A percentile compares a stretch with the other conserved stretches of the same genome.
These are phyloP conservation scores for Leptographium galeiforme DNA, from an alignment of 2,329 filamentous ascomycete species.

Conservation along the genomic window DNA sequence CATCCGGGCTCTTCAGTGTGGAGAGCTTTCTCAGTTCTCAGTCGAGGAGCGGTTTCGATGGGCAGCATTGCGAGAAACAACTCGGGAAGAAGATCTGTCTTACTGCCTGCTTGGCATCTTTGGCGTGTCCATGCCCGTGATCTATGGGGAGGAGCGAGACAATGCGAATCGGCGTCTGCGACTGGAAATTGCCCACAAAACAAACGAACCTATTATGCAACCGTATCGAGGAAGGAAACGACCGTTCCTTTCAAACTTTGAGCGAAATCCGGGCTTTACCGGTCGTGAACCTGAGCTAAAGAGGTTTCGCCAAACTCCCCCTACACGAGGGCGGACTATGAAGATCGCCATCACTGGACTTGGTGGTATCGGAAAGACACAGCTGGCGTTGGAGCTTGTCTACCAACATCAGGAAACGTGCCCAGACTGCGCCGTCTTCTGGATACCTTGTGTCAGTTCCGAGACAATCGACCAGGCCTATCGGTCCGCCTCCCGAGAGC, in stretches of 20 bases:
- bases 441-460: conserved; percentile 20
- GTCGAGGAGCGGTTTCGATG: conserved; percentile 14
- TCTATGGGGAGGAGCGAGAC: conserved; percentile 10
- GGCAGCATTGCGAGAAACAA: conserved; percentile 6
- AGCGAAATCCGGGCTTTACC: conserved; percentile 15
- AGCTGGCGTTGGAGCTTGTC: conserved; percentile 23
- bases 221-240: neutral
- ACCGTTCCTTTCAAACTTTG: conserved; percentile 12
- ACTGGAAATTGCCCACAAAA: conserved; percentile 1
- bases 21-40: conserved; percentile 9
- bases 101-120: conserved; percentile 13
- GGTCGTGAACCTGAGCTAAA: conserved; percentile 11
- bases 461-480: conserved; percentile 22
- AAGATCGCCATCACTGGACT: conserved; percentile 17
- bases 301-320: conserved; percentile 8
- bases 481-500: conserved; percentile 16
- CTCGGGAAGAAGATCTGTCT: conserved; percentile 9
- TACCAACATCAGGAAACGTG: conserved; percentile 15
- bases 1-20: conserved; percentile 9
- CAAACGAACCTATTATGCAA: neutral
- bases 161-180: conserved; percentile 6
- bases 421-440: conserved; percentile 25
- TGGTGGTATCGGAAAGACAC: conserved; percentile 25
- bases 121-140: conserved; percentile 8
- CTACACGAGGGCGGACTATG: conserved; percentile 14